Conservation (phyloP, 352 stramenopile genomes). For the Phytophthora ohioensis region DNA sequence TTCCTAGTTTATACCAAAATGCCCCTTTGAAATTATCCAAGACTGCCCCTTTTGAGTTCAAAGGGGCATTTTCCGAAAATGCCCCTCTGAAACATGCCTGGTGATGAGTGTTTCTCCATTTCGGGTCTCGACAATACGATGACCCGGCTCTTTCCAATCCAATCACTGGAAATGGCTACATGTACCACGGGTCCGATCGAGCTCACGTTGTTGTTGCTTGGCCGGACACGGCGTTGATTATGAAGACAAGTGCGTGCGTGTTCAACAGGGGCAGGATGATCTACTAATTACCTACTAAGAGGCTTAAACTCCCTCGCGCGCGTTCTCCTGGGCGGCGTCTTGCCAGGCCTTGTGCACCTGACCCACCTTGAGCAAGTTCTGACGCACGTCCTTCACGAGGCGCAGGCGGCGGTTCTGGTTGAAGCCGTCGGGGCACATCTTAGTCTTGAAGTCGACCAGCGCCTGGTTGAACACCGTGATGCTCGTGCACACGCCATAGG, state of each 20-base stretch:
- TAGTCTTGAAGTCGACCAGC: conserved; percentile 68
- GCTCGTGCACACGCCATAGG: conserved; percentile 81
- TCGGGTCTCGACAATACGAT: conserved; percentile 21
- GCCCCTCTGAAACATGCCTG: no score
- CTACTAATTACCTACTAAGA: conserved; percentile 18
- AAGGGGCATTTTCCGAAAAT: no score
- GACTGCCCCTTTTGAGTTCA: no score
- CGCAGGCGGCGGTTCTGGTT: conserved; percentile 74
- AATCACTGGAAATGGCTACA: conserved; percentile 22
- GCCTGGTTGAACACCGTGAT: conserved; percentile 80
- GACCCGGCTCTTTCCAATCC: not conserved
- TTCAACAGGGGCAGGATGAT: not conserved
- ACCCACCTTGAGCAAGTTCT: conserved; percentile 57
- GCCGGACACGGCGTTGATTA: not conserved
- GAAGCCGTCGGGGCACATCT: conserved; percentile 67
- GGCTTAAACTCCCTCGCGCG: conserved; percentile 12
- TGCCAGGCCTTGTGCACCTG: conserved; percentile 54
- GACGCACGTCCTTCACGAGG: conserved; percentile 55
- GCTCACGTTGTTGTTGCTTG: not conserved
- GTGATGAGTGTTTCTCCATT: not conserved
- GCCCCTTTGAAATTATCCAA: no score
- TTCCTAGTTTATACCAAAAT: no score
- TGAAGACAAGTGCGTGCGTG: not conserved
- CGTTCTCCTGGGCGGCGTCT: conserved; percentile 47
- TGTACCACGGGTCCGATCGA: not conserved